Evolutionary conservation across 495 filamentous ascomycete species (phyloP).

Genomic region (Hypomontagnella monticulosa): DNA sequence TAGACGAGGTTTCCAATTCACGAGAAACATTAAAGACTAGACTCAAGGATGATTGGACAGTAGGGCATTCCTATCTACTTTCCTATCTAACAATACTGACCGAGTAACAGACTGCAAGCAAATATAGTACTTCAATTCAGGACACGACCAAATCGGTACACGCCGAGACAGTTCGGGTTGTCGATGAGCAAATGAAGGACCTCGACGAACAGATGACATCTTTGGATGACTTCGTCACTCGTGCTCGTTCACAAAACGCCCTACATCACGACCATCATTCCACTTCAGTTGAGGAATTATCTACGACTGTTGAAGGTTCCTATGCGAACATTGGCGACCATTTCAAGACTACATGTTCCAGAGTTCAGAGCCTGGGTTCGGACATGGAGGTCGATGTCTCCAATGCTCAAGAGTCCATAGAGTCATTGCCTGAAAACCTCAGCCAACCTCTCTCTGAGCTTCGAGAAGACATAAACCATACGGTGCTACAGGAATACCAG

Average conservation of each 20-base stretch:
- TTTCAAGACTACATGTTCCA: slow-evolving; percentile 67
- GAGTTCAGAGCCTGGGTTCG: slow-evolving; percentile 69
- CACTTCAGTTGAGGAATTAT: slow-evolving; percentile 67
- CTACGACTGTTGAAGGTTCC: slow-evolving; percentile 71
- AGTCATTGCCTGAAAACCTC: slow-evolving; percentile 66
- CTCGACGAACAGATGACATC: slow-evolving; percentile 87
- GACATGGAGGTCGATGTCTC: slow-evolving; percentile 67
- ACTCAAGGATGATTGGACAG: slow-evolving; percentile 88
- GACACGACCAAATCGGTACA: slow-evolving; percentile 86
- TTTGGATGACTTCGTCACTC: slow-evolving; percentile 88
- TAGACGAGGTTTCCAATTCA: slow-evolving; percentile 75
- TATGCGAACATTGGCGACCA: slow-evolving; percentile 73
- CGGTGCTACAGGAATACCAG: slow-evolving; percentile 76
- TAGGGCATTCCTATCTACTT: slow-evolving; percentile 53
- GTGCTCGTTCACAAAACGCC: slow-evolving; percentile 83
- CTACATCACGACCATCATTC: slow-evolving; percentile 73
- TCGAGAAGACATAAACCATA: slow-evolving; percentile 67
- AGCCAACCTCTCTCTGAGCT: slow-evolving; percentile 75
- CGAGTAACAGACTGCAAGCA: slow-evolving; percentile 71
- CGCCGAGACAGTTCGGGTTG: slow-evolving; percentile 88
- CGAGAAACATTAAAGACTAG: slow-evolving; percentile 79
- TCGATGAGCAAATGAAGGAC: slow-evolving; percentile 86
- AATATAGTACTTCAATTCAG: slow-evolving; percentile 81
- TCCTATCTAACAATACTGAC: slow-evolving; percentile 20
- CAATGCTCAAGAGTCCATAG: slow-evolving; percentile 63